Percentiles rank a stretch among this genome's conserved stretches.
These are phyloP conservation scores for Talaromyces ruber DNA, from an alignment of 495 filamentous ascomycete genomes.

Conservation along the genomic window DNA sequence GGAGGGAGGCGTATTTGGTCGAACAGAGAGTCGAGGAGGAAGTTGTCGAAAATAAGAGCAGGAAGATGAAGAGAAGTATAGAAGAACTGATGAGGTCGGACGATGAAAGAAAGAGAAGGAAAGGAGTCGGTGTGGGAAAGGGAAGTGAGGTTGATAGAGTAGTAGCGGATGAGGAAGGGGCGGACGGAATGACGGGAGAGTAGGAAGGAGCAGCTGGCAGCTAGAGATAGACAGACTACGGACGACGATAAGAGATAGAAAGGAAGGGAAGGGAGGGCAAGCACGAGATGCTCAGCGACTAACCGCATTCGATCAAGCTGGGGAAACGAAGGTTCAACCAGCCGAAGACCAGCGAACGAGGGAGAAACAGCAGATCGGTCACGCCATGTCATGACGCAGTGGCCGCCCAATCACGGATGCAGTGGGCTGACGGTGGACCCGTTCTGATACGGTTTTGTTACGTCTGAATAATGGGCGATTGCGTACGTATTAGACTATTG, in stretches of 20 bases:
- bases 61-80: slow-evolving; percentile 22
- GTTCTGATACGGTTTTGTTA: slow-evolving; percentile 7
- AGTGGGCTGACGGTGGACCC: background rate
- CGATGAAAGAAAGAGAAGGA: slow-evolving; percentile 6
- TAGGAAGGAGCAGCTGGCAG: background rate
- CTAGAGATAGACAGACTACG: background rate
- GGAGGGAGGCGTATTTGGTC: slow-evolving; percentile 13
- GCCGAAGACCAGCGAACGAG: slow-evolving; percentile 5
- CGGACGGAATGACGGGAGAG: background rate
- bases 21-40: slow-evolving; percentile 18
- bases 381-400: background rate
- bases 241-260: slow-evolving; percentile 2
- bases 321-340: background rate
- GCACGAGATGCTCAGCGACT: background rate
- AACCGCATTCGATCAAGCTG: slow-evolving; percentile 3
- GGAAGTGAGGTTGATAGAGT: background rate
- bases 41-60: slow-evolving; percentile 22
- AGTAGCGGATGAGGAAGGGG: slow-evolving; percentile 4
- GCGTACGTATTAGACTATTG: background rate
- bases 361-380: slow-evolving; percentile 6
- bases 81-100: slow-evolving; percentile 13
- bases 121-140: background rate
- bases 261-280: background rate
- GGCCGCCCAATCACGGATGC: background rate
- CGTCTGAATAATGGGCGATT: background rate